Conservation (phyloP, 2,329 filamentous ascomycete genomes). For the Emergomyces pasteurianus region DNA sequence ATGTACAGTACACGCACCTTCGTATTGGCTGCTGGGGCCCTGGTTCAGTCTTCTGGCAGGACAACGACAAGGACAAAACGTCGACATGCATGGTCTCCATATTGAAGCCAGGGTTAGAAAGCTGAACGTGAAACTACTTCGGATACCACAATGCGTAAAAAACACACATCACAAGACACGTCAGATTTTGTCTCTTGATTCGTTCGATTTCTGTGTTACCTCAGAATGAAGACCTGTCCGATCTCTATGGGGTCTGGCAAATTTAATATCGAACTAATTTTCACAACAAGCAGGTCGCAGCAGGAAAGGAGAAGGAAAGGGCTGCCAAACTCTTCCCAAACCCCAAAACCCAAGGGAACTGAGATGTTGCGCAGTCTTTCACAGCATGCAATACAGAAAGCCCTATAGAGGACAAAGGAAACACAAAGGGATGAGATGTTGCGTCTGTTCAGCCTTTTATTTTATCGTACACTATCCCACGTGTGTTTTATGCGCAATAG, state of each 20-base stretch:
- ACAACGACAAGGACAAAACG: neutral
- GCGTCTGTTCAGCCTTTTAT: neutral
- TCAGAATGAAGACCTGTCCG: neutral
- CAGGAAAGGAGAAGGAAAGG: neutral
- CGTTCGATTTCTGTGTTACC: neutral
- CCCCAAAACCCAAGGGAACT: neutral
- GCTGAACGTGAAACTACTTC: neutral
- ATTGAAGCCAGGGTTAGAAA: neutral
- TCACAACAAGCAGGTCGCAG: neutral
- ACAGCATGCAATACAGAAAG: neutral
- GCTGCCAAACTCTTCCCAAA: neutral
- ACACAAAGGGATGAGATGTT: neutral
- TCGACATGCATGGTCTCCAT: neutral
- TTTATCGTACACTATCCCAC: neutral
- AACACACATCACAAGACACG: neutral
- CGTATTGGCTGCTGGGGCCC: neutral
- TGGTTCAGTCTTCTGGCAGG: neutral
- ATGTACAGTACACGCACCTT: neutral
- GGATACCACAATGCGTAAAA: neutral
- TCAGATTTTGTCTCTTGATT: neutral
- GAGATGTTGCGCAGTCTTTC: neutral
- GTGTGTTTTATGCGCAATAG: neutral
- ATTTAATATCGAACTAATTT: neutral
- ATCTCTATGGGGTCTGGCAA: neutral
- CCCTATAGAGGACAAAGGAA: neutral